phyloP scores from a whole-genome alignment of 1,284 basidiomycete genomes.

The Apiotrichum sp. region DNA sequence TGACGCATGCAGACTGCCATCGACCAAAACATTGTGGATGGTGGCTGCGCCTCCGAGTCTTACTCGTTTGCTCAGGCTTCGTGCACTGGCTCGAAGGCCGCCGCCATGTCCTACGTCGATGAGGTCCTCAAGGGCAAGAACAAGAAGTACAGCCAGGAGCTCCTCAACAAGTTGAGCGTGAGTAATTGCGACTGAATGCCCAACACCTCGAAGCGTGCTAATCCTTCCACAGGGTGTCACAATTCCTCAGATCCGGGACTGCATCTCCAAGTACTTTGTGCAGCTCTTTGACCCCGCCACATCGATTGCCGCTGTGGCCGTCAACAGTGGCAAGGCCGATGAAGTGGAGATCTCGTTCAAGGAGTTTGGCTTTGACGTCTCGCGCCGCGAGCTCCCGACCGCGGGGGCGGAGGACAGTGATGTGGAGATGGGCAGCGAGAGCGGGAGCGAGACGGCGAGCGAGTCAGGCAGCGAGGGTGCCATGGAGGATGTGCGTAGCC shows the following conservation, averaged over 20 bases:
- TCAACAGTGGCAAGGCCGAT: constrained; percentile 71
- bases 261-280: constrained; percentile 70
- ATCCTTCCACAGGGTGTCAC: constrained; percentile 56
- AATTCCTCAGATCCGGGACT: constrained; percentile 64
- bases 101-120: constrained; percentile 72
- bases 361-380: constrained; percentile 69
- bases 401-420: constrained; percentile 13
- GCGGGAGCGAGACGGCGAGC: constrained; percentile 16
- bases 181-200: constrained; percentile 2
- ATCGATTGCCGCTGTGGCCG: constrained; percentile 75
- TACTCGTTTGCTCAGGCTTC: constrained; percentile 74
- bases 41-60: constrained; percentile 86
- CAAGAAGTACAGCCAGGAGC: constrained; percentile 64
- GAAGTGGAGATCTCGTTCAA: constrained; percentile 63
- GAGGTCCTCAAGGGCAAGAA: constrained; percentile 76
- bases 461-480: neutral
- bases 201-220: neutral
- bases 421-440: constrained; percentile 11
- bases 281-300: constrained; percentile 76
- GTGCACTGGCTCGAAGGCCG: constrained; percentile 76
- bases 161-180: constrained; percentile 61
- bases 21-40: constrained; percentile 77
- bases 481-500: constrained; percentile 19
- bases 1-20: constrained; percentile 60
- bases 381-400: constrained; percentile 54